Evolutionary conservation across 306 rosid genomes (phyloP).

Genomic region (Citrullus amarus): DNA sequence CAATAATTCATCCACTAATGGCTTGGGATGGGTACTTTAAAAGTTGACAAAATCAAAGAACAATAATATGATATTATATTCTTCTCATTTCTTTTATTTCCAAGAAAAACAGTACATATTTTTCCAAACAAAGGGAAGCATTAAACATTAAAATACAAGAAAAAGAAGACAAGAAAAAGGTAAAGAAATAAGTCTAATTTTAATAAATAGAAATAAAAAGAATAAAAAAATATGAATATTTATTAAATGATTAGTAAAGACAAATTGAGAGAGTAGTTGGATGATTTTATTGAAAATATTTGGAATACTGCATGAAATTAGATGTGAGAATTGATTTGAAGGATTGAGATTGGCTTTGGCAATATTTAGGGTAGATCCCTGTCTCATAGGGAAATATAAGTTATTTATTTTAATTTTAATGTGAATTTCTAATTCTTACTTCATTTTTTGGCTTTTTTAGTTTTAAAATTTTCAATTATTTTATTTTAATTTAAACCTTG

Average conservation of each 20-base stretch:
- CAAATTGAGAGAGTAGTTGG: not conserved
- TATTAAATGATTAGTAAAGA: not conserved
- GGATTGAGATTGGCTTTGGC: not conserved
- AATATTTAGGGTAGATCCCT: not conserved
- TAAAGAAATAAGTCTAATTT: not conserved
- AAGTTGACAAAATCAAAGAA: slow-evolving; percentile 4
- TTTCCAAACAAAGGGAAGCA: not conserved
- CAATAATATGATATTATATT: not conserved
- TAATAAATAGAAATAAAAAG: not conserved
- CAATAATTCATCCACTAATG: not conserved
- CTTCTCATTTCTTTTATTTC: not conserved
- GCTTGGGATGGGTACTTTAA: not conserved
- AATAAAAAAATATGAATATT: not conserved
- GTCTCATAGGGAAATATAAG: not conserved
- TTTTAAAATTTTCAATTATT: not conserved
- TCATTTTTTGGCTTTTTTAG: not conserved
- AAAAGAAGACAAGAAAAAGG: not conserved
- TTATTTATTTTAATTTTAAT: too few relatives aligned
- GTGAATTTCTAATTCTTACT: not conserved
- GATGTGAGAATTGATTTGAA: not conserved
- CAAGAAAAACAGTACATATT: not conserved
- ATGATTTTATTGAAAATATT: not conserved
- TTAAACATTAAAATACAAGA: not conserved
- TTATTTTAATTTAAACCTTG: not conserved
- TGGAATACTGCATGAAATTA: not conserved